A percentile compares a stretch with the other conserved stretches of the same genome.
Evolutionary conservation across 2,329 filamentous ascomycete species (phyloP).

Genomic region (Diaporthe amygdali): DNA sequence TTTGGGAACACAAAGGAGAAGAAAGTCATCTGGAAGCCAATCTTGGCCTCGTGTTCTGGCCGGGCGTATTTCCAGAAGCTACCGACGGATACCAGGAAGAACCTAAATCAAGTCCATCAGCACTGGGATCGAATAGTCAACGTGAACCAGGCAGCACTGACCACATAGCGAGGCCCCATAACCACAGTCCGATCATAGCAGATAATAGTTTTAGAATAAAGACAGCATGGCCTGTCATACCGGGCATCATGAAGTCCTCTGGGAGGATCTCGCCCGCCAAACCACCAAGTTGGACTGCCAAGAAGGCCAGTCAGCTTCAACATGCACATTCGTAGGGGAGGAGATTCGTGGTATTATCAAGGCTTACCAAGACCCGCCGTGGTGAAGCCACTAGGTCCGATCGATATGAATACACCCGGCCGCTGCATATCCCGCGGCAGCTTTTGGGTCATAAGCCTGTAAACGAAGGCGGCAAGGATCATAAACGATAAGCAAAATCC

Average conservation of each 20-base stretch:
- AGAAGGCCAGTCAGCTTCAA: background rate
- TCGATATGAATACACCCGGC: constrained; percentile 85
- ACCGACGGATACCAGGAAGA: constrained; percentile 80
- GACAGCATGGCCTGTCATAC: constrained; percentile 43
- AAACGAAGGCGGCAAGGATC: constrained; percentile 85
- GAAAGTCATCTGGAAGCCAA: constrained; percentile 86
- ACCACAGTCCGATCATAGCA: constrained; percentile 74
- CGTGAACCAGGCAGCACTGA: background rate
- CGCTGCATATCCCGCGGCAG: constrained; percentile 76
- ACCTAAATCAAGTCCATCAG: constrained; percentile 38
- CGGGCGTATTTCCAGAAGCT: constrained; percentile 73
- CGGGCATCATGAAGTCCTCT: constrained; percentile 41
- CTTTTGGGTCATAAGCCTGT: constrained; percentile 88
- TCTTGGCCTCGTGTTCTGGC: constrained; percentile 51
- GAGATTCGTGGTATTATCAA: background rate
- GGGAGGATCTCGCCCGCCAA: constrained; percentile 50
- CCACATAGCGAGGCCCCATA: constrained; percentile 84
- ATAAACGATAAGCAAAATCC: constrained; percentile 69
- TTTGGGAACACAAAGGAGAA: constrained; percentile 85
- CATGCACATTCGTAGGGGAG: background rate
- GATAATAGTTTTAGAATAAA: constrained; percentile 53
- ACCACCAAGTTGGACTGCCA: constrained; percentile 49
- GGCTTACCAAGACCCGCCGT: constrained; percentile 48
- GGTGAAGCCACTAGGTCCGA: constrained; percentile 73
- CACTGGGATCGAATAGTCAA: background rate